Evolutionary conservation across 768 basidiomycete genomes (phyloP), one percentile per base, ranked within the genome.

Genomic region (Suillus variegatus): DNA sequence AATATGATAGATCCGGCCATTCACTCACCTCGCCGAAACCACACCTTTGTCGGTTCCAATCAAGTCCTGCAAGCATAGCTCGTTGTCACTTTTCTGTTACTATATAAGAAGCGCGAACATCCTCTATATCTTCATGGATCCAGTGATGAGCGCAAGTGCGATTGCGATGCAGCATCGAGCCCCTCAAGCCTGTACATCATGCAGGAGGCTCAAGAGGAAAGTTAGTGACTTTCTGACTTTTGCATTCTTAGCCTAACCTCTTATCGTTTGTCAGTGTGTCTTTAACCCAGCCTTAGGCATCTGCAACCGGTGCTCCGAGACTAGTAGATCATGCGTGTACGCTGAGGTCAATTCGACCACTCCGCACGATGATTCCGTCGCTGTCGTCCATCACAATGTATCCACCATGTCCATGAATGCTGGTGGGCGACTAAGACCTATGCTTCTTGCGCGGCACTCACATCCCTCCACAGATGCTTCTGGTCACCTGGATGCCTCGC

Each of bases 171-270:
- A 60, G 18, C 58, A 60, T 4, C 58, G 58, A 32, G 58, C 58
- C 7, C 58, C 18, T 18, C 58, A 60, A 43, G 58, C 58, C 20
- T 60, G 58, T 6, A 20, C 28, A 16, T 44, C 58, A 8, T 60
- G 58, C 58, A 60, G 58, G 58, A 60, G 10, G 41, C 58, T 60
- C 25, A 60, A 60, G 58, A 60, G 58, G 25, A 60, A 43, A 16
- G 58, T 60, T 2, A 32, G 58, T 43, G 7, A n/a, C 28, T 32
- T 32, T 13, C 12, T 20, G 41, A 43, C 12, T 6, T 58, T 32
- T 60, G 18, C 6, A 43, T 60, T 60, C 25, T 20, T 7, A n/a
- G 32, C 58, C 25, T 43, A n/a, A 43, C 58, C 25, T 43, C 28
- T 60, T 7, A 43, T 13, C 28, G 18, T 43, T 28, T 43, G 40